Conservation (phyloP, 176 grass and related monocot genomes). For the Carex cristatella region DNA sequence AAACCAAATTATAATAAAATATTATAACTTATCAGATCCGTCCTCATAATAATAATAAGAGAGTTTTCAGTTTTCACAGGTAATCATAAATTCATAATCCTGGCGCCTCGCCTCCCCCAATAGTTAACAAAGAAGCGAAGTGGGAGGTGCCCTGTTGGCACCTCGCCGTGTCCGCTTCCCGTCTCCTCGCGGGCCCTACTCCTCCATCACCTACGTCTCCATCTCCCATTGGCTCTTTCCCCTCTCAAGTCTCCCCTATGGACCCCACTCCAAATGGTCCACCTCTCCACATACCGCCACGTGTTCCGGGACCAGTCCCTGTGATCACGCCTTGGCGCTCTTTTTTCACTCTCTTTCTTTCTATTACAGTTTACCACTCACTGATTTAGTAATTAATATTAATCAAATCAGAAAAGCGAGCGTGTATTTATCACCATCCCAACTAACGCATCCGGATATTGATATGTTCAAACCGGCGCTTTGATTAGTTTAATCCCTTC, state of each 20-base stretch:
- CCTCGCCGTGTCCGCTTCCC: conserved; percentile 14
- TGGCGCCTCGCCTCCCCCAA: not conserved
- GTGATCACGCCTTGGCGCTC: conserved; percentile 18
- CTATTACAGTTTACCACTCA: not conserved
- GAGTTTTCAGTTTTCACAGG: not conserved
- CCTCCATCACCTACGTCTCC: not conserved
- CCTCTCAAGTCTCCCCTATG: not conserved
- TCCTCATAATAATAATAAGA: no score
- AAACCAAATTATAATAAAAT: no score
- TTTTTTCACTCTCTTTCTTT: conserved; percentile 4
- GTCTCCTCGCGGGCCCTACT: not conserved
- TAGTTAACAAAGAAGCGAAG: not conserved
- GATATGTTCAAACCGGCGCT: conserved; percentile 17
- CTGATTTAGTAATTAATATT: not conserved
- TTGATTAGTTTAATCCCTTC: conserved; percentile 22
- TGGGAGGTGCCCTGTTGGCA: not conserved
- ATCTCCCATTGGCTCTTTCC: conserved; percentile 22
- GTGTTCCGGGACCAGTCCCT: conserved; percentile 15
- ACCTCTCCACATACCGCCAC: not conserved
- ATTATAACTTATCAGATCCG: no score
- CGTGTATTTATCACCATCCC: conserved; percentile 21
- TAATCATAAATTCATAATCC: conserved; percentile 4
- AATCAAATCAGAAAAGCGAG: not conserved
- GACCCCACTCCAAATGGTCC: conserved; percentile 20
- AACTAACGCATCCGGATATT: conserved; percentile 32